phyloP scores from a whole-genome alignment of 306 rosid genomes.

The Dryas drummondii region DNA sequence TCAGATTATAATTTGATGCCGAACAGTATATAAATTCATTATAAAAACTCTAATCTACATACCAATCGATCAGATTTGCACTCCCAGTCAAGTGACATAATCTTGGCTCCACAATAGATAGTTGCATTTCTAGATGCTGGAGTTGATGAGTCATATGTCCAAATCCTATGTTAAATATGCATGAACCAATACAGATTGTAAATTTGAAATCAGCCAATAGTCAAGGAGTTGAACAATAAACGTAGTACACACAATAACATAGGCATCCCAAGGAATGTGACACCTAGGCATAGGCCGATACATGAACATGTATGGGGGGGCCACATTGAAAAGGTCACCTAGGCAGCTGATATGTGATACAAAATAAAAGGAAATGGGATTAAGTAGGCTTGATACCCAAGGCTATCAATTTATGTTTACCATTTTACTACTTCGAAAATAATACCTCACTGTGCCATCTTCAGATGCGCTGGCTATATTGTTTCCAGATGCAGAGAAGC shows the following conservation, averaged over 20 bases:
- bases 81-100: slow-evolving; percentile 94
- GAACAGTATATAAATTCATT: slow-evolving; percentile 16
- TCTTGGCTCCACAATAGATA: slow-evolving; percentile 90
- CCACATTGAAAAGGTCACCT: neutral
- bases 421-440: slow-evolving; percentile 14
- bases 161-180: slow-evolving; percentile 57
- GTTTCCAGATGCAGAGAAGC: slow-evolving; percentile 90
- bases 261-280: slow-evolving; percentile 8
- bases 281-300: neutral
- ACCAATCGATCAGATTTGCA: slow-evolving; percentile 96
- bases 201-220: slow-evolving; percentile 19
- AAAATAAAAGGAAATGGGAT: slow-evolving; percentile 12
- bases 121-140: slow-evolving; percentile 95
- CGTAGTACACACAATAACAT: slow-evolving; percentile 4
- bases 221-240: slow-evolving; percentile 15
- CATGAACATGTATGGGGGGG: neutral
- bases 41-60: slow-evolving; percentile 39
- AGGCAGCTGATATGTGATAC: slow-evolving; percentile 20
- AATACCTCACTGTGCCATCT: slow-evolving; percentile 93
- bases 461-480: slow-evolving; percentile 95
- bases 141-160: slow-evolving; percentile 91
- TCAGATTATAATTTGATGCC: slow-evolving; percentile 12
- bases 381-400: neutral
- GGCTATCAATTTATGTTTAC: slow-evolving; percentile 2
- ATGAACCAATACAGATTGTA: slow-evolving; percentile 16